Evolutionary conservation across 2,329 filamentous ascomycete genomes (phyloP), one percentile per base, ranked within the genome.

Genomic region (Colletotrichum sidae): DNA sequence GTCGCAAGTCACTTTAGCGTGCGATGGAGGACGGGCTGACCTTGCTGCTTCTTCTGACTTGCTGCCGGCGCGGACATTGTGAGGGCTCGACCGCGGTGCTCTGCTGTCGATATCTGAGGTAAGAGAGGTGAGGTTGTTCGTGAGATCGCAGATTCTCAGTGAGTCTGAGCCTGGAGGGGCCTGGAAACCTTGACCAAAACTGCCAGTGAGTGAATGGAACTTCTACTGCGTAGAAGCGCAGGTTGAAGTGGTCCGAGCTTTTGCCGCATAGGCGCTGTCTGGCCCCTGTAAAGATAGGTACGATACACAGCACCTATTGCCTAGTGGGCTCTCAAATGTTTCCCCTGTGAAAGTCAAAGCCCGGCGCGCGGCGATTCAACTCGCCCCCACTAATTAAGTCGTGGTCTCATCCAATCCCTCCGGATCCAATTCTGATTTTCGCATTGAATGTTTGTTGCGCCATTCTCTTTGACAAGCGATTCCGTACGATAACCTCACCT

Each of bases 31-130:
- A 34, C 78, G 45, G 15, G 38, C 78, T 67, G 55, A 92, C 91
- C 91, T 83, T 93, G 90, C 82, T 93, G 91, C 83, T 91, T 91
- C 80, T 60, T 46, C 46, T 67, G 58, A 11, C 89, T 92, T 44
- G 88, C 82, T 66, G 87, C 79, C 86, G 78, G 78, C 25, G 83
- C 76, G 49, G 84, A 80, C 84, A 86, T 86, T 10, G 38, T 67
- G 46, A 15, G 41, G 33, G 25, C 12, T 33, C 25, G 11, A 25
- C 25, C 25, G 25, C 25, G 25, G 25, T 25, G 3, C 10, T 13
- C n/a, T 39, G 42, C 38, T 33, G n/a, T 13, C 12, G 13, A 17
- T n/a, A 49, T 12, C 9, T 6, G 15, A 6, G 8, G 50, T 45
- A 7, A 33, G 35, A 8, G 13, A 34, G 42, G n/a, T 12, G 39